Percentiles rank a stretch among this genome's conserved stretches.
phyloP scores from a whole-genome alignment of 768 basidiomycete species.

The Rhizopogon sp. region DNA sequence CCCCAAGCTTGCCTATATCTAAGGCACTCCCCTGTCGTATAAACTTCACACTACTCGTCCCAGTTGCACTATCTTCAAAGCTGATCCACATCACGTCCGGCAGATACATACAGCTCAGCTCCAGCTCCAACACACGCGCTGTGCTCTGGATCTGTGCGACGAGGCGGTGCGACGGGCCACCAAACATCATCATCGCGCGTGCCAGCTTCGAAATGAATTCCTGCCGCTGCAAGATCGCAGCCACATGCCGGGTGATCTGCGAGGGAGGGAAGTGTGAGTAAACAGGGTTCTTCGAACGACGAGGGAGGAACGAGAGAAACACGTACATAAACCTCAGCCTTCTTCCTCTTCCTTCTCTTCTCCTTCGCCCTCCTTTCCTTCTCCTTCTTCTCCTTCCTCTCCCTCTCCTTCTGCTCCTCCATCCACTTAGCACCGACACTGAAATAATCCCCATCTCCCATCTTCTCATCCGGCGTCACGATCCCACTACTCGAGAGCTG shows the following conservation, averaged over 20 bases:
- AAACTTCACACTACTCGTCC: slow-evolving; percentile 78
- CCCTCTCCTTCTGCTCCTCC: slow-evolving; percentile 31
- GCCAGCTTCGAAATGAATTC: slow-evolving; percentile 83
- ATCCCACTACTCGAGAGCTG: slow-evolving; percentile 11
- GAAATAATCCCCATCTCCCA: slow-evolving; percentile 23
- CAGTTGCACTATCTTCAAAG: slow-evolving; percentile 76
- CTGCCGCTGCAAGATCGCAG: slow-evolving; percentile 75
- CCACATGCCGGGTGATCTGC: slow-evolving; percentile 80
- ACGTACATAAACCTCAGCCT: slow-evolving; percentile 73
- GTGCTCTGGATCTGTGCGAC: slow-evolving; percentile 79
- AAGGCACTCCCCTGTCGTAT: slow-evolving; percentile 68
- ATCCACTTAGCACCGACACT: slow-evolving; percentile 25
- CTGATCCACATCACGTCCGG: slow-evolving; percentile 75
- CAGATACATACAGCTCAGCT: slow-evolving; percentile 67
- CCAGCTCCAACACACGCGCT: slow-evolving; percentile 72
- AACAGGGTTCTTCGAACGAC: background rate
- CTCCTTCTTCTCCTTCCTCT: slow-evolving; percentile 38
- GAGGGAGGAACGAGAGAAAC: background rate
- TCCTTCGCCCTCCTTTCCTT: slow-evolving; percentile 28
- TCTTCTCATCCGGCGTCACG: slow-evolving; percentile 15
- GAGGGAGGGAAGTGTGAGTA: background rate
- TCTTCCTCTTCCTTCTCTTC: slow-evolving; percentile 53
- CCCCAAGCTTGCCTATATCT: slow-evolving; percentile 72
- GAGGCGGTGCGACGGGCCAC: slow-evolving; percentile 77
- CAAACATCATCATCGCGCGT: slow-evolving; percentile 87